phyloP scores from a whole-genome alignment of 164 flowering plant species.

The Amborella trichopoda region DNA sequence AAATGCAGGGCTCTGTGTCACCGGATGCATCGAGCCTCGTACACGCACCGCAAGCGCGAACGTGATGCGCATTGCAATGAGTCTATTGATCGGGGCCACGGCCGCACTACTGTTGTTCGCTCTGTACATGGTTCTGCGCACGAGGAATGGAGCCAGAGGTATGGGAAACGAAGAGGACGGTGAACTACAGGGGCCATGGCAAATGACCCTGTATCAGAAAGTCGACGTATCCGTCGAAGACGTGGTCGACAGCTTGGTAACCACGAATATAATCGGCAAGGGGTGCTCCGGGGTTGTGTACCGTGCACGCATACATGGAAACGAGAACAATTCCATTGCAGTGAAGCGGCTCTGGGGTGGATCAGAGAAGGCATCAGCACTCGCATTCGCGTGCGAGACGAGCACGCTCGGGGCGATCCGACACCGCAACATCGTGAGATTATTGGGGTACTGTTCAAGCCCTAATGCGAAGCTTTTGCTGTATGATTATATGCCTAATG shows the following conservation, averaged over 20 bases:
- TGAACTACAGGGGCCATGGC: constrained; percentile 30
- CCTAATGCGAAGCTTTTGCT: constrained; percentile 51
- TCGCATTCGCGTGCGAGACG: constrained; percentile 72
- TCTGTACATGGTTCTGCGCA: constrained; percentile 40
- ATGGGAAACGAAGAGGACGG: constrained; percentile 16
- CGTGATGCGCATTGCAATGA: constrained; percentile 51
- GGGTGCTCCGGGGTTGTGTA: constrained; percentile 98
- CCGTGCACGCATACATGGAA: constrained; percentile 45
- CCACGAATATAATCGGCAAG: constrained; percentile 75
- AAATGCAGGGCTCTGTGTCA: constrained; percentile 47
- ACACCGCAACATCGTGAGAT: constrained; percentile 77
- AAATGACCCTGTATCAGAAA: constrained; percentile 81
- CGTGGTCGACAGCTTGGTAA: constrained; percentile 38
- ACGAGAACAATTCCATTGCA: constrained; percentile 63
- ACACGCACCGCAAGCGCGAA: constrained; percentile 18
- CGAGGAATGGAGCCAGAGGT: constrained; percentile 13
- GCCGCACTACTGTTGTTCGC: constrained; percentile 54
- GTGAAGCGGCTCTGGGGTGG: constrained; percentile 92
- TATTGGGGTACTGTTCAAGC: constrained; percentile 73
- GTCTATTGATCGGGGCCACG: constrained; percentile 51
- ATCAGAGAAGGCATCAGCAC: constrained; percentile 33
- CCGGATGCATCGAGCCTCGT: constrained; percentile 25
- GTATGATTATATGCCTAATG: constrained; percentile 81
- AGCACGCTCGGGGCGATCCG: constrained; percentile 72
- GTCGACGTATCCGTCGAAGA: constrained; percentile 67